These are phyloP conservation scores for Salvia rosmarinus DNA, from an alignment of 257 asterid genomes.

Conservation along the genomic window DNA sequence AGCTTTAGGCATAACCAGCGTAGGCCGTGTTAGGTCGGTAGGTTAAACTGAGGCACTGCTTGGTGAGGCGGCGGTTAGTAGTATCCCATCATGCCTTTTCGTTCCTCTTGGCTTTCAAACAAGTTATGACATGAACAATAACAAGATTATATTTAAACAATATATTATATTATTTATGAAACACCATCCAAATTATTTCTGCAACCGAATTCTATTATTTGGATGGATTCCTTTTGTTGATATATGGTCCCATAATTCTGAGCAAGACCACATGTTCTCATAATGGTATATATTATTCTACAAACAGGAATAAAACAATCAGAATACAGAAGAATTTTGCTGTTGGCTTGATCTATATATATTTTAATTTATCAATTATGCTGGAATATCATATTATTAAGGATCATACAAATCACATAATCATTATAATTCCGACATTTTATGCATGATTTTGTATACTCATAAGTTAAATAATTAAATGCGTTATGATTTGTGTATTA, in stretches of 20 bases:
- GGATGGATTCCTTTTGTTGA: background rate
- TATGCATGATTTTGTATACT: background rate
- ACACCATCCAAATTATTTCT: background rate
- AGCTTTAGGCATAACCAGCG: too few species aligned
- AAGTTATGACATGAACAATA: background rate
- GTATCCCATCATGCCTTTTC: too few species aligned
- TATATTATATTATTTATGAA: background rate
- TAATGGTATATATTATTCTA: background rate
- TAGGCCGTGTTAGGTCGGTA: too few species aligned
- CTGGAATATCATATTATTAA: background rate
- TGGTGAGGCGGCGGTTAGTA: too few species aligned
- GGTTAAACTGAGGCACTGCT: too few species aligned
- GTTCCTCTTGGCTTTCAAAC: too few species aligned
- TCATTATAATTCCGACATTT: background rate
- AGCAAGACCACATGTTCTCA: constrained; percentile 13
- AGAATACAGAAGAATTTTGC: constrained; percentile 11
- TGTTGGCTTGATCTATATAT: constrained; percentile 5
- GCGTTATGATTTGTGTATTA: constrained; percentile 10
- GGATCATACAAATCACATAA: background rate
- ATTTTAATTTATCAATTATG: constrained; percentile 11
- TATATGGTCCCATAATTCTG: constrained; percentile 30
- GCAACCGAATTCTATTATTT: constrained; percentile 5
- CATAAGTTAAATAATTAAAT: background rate
- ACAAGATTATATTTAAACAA: background rate
- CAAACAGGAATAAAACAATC: background rate